phyloP scores from a whole-genome alignment of 2,329 filamentous ascomycete species.

The Pseudopyricularia javanii region DNA sequence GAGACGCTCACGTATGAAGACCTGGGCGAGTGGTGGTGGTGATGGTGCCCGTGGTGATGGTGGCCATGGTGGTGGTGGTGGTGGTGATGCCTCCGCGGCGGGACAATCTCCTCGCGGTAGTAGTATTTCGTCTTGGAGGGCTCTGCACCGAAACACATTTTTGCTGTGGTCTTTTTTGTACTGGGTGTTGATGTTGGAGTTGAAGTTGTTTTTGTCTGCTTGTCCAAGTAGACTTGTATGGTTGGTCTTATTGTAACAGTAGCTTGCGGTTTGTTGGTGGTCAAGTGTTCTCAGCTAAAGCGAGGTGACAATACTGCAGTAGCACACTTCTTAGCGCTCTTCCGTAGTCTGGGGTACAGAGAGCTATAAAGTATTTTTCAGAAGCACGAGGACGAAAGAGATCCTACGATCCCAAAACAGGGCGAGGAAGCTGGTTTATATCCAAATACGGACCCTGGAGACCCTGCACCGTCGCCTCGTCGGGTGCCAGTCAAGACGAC shows the following conservation, averaged over 20 bases:
- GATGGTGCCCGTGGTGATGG: constrained; percentile 20
- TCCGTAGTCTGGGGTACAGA: neutral
- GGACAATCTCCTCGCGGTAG: constrained; percentile 41
- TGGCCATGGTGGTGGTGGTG: constrained; percentile 19
- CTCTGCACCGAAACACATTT: constrained; percentile 35
- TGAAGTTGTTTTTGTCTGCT: neutral
- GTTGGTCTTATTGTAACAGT: too few relatives aligned
- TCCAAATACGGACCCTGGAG: neutral
- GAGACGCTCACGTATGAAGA: constrained; percentile 13
- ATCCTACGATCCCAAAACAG: neutral
- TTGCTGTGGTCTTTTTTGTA: constrained; percentile 9
- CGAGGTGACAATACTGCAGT: too few relatives aligned
- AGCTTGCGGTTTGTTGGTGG: too few relatives aligned
- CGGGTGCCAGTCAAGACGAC: neutral
- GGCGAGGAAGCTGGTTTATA: neutral
- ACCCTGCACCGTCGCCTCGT: neutral
- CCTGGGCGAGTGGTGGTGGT: constrained; percentile 11
- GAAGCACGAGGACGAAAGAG: neutral
- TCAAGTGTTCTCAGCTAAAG: too few relatives aligned
- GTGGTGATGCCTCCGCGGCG: constrained; percentile 18
- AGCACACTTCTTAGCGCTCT: too few relatives aligned
- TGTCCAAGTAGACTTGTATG: too few relatives aligned
- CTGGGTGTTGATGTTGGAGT: too few relatives aligned
- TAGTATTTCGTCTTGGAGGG: constrained; percentile 36
- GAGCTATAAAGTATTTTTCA: neutral